Conservation (phyloP, 2,329 filamentous ascomycete species). For the Metarhizium guizhouense region DNA sequence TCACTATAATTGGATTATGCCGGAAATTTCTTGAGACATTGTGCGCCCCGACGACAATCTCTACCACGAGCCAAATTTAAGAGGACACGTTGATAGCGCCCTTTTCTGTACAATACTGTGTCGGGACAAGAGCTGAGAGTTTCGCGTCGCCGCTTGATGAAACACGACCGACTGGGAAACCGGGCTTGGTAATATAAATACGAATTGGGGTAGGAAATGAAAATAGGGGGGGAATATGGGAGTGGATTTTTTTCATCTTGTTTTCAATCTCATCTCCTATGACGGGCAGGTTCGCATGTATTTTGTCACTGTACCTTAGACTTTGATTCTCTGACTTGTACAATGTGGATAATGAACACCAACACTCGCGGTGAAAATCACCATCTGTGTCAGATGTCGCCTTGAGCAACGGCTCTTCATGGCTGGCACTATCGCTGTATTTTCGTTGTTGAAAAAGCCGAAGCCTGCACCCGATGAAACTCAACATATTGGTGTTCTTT, state of each 20-base stretch:
- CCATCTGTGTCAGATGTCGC: too few species aligned
- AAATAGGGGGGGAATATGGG: slow-evolving; percentile 6
- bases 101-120: slow-evolving; percentile 7
- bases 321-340: slow-evolving; percentile 12
- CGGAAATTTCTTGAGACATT: neutral
- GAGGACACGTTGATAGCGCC: neutral
- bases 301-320: slow-evolving; percentile 15
- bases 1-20: neutral
- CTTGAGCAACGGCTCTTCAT: too few species aligned
- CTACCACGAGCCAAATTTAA: neutral
- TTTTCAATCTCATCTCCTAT: slow-evolving; percentile 20
- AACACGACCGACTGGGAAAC: neutral
- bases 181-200: neutral
- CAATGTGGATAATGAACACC: slow-evolving; percentile 8
- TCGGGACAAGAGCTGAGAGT: neutral
- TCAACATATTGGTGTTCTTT: too few species aligned
- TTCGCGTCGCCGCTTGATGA: neutral
- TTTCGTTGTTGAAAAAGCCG: too few species aligned
- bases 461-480: too few species aligned
- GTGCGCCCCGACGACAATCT: neutral
- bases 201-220: slow-evolving; percentile 2
- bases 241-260: slow-evolving; percentile 9
- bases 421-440: too few species aligned
- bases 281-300: slow-evolving; percentile 18
- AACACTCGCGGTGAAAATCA: neutral